These are phyloP conservation scores for Sporobolus alterniflorus DNA, from an alignment of 202 grass and related monocot species.

Conservation along the genomic window DNA sequence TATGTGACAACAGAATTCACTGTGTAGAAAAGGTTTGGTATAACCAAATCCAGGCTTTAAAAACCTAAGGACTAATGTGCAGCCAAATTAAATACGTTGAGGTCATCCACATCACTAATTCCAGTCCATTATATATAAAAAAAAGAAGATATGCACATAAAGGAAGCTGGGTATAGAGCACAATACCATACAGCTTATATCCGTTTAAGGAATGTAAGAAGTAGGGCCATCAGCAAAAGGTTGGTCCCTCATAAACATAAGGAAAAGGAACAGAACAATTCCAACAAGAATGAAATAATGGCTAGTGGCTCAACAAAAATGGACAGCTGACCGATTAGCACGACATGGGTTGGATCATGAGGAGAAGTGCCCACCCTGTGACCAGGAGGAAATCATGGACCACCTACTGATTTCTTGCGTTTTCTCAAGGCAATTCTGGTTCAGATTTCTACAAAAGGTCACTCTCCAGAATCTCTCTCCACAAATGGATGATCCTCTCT, in stretches of 20 bases:
- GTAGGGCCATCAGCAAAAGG: not conserved
- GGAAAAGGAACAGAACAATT: not conserved
- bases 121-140: not conserved
- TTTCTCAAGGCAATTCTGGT: too few relatives aligned
- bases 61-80: not conserved
- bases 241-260: not conserved
- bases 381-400: too few relatives aligned
- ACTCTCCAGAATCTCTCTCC: too few relatives aligned
- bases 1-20: conserved; percentile 5
- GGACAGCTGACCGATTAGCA: too few relatives aligned
- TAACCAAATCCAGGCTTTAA: not conserved
- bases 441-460: too few relatives aligned
- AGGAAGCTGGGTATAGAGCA: not conserved
- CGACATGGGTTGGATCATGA: too few relatives aligned
- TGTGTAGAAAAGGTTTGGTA: not conserved
- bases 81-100: not conserved
- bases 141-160: too few relatives aligned
- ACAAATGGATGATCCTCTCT: too few relatives aligned
- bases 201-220: not conserved
- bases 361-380: too few relatives aligned
- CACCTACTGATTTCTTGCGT: too few relatives aligned
- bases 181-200: not conserved
- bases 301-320: too few relatives aligned
- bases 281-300: not conserved
- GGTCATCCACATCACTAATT: not conserved